Conservation (phyloP, 1,284 basidiomycete species). For the Irpex rosettiformis region DNA sequence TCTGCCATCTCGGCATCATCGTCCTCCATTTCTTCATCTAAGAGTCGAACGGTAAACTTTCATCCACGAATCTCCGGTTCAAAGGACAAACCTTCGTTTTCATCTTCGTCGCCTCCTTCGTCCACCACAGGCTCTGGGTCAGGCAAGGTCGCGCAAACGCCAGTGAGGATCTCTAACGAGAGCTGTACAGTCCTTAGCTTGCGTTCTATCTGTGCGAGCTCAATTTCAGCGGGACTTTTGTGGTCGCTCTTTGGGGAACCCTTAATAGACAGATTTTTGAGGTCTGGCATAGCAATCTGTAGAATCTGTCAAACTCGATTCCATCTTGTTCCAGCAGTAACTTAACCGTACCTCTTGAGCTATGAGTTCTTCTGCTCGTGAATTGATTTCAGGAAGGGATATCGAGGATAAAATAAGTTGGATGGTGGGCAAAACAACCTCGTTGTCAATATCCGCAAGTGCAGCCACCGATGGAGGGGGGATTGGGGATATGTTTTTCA, state of each 20-base stretch:
- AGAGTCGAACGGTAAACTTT: not conserved
- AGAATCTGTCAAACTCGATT: not conserved
- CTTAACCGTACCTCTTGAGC: slow-evolving; percentile 43
- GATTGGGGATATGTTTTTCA: slow-evolving; percentile 74
- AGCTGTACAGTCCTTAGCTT: slow-evolving; percentile 73
- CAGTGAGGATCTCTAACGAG: slow-evolving; percentile 82
- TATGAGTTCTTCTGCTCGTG: slow-evolving; percentile 52
- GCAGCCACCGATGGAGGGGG: slow-evolving; percentile 63
- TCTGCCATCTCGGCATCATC: slow-evolving; percentile 15
- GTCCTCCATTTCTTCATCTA: slow-evolving; percentile 35
- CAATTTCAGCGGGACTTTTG: slow-evolving; percentile 60
- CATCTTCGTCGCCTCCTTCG: slow-evolving; percentile 24
- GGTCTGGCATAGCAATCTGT: slow-evolving; percentile 45
- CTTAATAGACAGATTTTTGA: slow-evolving; percentile 59
- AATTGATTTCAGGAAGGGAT: slow-evolving; percentile 52
- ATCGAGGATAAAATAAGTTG: slow-evolving; percentile 64
- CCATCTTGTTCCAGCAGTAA: slow-evolving; percentile 1
- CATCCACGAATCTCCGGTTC: too few species aligned
- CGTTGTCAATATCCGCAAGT: slow-evolving; percentile 64
- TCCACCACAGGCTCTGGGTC: slow-evolving; percentile 51
- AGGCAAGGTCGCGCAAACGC: slow-evolving; percentile 83
- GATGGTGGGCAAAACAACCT: slow-evolving; percentile 72
- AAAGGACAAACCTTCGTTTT: slow-evolving; percentile 23
- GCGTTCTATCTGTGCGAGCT: slow-evolving; percentile 74
- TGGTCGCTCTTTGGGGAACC: slow-evolving; percentile 69